phyloP scores from a whole-genome alignment of 2,329 filamentous ascomycete species.

The Penicillium sp. region DNA sequence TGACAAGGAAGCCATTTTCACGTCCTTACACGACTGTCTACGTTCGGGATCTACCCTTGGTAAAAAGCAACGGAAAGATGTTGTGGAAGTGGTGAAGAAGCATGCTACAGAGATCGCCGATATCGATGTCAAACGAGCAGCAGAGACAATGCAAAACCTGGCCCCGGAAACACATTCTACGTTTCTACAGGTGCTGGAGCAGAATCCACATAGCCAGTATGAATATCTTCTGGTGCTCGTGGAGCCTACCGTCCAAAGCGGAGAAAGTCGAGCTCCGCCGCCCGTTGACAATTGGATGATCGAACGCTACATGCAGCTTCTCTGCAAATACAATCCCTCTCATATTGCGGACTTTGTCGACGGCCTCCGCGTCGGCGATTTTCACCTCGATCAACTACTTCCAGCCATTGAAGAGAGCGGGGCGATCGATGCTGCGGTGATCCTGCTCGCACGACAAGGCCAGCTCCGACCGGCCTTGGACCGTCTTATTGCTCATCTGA shows the following conservation, averaged over 20 bases:
- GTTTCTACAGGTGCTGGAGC: conserved; percentile 62
- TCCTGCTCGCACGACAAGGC: conserved; percentile 86
- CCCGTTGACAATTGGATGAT: conserved; percentile 60
- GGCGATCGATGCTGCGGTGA: conserved; percentile 87
- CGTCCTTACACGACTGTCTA: conserved; percentile 74
- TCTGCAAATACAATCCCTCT: conserved; percentile 79
- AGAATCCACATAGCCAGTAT: conserved; percentile 67
- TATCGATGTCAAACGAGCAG: conserved; percentile 66
- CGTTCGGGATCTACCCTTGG: conserved; percentile 62
- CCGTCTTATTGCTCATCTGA: conserved; percentile 76
- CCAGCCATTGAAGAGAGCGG: conserved; percentile 87
- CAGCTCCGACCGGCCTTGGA: conserved; percentile 80
- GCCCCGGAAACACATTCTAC: conserved; percentile 65
- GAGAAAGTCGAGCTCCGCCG: conserved; percentile 31
- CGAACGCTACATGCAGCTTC: conserved; percentile 84
- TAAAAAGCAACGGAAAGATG: conserved; percentile 69
- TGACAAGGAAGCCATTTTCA: conserved; percentile 73
- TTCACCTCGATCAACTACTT: conserved; percentile 76
- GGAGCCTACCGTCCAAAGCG: conserved; percentile 57
- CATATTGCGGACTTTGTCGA: conserved; percentile 87
- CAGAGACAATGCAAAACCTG: conserved; percentile 62
- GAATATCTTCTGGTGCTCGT: conserved; percentile 75
- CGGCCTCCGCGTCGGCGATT: conserved; percentile 70
- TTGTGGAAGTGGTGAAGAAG: conserved; percentile 65
- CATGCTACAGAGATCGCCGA: conserved; percentile 67